Evolutionary conservation across 495 filamentous ascomycete genomes (phyloP).

Genomic region (Sporormia fimetaria): DNA sequence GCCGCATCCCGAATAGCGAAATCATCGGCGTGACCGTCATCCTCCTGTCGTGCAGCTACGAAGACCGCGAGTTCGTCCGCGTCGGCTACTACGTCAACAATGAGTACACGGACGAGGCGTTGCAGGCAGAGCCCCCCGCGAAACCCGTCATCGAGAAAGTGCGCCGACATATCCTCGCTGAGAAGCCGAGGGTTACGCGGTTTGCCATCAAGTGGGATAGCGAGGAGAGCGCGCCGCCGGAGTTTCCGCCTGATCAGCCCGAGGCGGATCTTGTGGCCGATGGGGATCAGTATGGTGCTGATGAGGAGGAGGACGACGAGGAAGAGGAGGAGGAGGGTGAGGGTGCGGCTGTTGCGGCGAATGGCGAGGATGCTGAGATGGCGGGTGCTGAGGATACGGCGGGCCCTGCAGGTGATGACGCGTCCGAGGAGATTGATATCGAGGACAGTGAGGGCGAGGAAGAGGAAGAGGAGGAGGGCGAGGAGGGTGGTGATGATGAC

Average conservation of each 20-base stretch:
- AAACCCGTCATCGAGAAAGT: conserved; percentile 89
- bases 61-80: conserved; percentile 90
- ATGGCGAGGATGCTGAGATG: conserved; percentile 70
- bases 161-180: conserved; percentile 79
- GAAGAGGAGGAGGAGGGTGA: conserved; percentile 41
- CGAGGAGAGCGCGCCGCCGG: conserved; percentile 86
- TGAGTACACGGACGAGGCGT: conserved; percentile 87
- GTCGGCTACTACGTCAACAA: conserved; percentile 99
- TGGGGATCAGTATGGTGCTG: conserved; percentile 72
- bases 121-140: conserved; percentile 74
- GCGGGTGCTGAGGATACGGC: conserved; percentile 52
- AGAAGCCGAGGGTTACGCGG: conserved; percentile 92
- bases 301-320: conserved; percentile 61
- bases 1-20: conserved; percentile 82
- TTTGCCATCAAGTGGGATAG: conserved; percentile 98
- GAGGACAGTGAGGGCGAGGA: conserved; percentile 84
- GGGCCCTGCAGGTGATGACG: conserved; percentile 54
- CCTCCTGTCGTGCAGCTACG: conserved; percentile 91
- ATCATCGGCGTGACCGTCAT: conserved; percentile 96
- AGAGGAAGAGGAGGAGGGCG: conserved; percentile 62
- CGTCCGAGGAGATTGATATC: conserved; percentile 89
- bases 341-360: conserved; percentile 31
- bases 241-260: conserved; percentile 94
- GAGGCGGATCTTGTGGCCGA: conserved; percentile 88
- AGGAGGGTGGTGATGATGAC: conserved; percentile 58